Evolutionary conservation across 2,329 filamentous ascomycete genomes (phyloP).

Genomic region (Chaetomiaceae sp.): DNA sequence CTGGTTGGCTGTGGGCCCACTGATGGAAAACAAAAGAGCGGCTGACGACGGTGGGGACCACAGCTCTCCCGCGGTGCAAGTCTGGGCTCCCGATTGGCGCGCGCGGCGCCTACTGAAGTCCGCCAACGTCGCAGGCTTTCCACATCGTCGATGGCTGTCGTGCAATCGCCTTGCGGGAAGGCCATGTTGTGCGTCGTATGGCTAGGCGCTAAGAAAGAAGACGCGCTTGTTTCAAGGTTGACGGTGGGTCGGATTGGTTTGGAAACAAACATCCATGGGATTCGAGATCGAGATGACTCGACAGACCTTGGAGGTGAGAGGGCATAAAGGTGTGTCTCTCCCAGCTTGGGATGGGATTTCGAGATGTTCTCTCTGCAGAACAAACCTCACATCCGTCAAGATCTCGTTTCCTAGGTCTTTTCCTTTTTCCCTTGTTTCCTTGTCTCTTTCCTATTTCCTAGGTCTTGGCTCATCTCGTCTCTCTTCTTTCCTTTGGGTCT

Average conservation of each 20-base stretch:
- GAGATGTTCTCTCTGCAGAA: constrained; percentile 10
- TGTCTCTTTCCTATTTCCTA: constrained; percentile 11
- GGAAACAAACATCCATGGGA: too few species aligned
- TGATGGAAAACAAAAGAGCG: background rate
- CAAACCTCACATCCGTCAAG: constrained; percentile 1
- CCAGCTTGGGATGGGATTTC: background rate
- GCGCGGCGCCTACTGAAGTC: constrained; percentile 12
- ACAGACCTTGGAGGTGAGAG: background rate
- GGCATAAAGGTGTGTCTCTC: background rate
- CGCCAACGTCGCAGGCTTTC: background rate
- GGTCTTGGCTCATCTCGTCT: constrained; percentile 8
- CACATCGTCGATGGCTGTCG: background rate
- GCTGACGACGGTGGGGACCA: constrained; percentile 9
- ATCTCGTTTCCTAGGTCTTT: constrained; percentile 16
- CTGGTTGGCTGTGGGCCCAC: constrained; percentile 5
- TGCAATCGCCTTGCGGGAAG: constrained; percentile 5
- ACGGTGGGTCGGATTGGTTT: background rate
- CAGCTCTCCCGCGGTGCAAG: background rate
- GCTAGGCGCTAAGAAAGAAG: constrained; percentile 13
- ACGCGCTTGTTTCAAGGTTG: constrained; percentile 19
- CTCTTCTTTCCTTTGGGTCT: constrained; percentile 2
- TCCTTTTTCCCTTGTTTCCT: constrained; percentile 10
- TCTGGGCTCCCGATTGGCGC: constrained; percentile 16
- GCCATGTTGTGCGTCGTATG: constrained; percentile 1
- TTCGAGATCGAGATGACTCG: background rate